These are phyloP conservation scores for Bertia moriformis DNA, from an alignment of 2,329 filamentous ascomycete species.

Conservation along the genomic window DNA sequence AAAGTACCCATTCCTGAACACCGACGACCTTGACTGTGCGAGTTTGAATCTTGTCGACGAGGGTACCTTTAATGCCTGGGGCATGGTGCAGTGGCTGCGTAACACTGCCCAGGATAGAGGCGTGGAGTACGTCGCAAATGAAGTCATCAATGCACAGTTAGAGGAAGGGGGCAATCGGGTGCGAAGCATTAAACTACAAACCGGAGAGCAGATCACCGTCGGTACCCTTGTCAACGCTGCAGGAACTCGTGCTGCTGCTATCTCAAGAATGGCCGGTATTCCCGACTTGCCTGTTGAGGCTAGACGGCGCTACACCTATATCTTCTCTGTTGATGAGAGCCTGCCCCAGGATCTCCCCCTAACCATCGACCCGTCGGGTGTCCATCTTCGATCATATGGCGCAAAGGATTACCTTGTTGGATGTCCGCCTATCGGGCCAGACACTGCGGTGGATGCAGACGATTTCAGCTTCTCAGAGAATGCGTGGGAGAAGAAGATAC, in stretches of 20 bases:
- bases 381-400: conserved; percentile 6
- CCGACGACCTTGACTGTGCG: conserved; percentile 4
- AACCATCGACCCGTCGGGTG: conserved; percentile 6
- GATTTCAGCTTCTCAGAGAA: conserved; percentile 6
- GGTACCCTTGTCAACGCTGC: neutral
- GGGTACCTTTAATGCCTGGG: conserved; percentile 5
- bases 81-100: conserved; percentile 5
- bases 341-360: conserved; percentile 6
- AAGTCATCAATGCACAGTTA: neutral
- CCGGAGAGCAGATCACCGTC: neutral
- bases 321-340: conserved; percentile 5
- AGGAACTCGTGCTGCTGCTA: neutral
- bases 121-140: neutral
- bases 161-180: neutral
- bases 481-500: conserved; percentile 6
- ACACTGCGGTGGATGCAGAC: conserved; percentile 6
- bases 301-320: conserved; percentile 6
- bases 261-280: neutral
- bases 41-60: conserved; percentile 6
- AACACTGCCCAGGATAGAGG: conserved; percentile 2
- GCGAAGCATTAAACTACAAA: neutral
- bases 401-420: conserved; percentile 6
- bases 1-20: conserved; percentile 4
- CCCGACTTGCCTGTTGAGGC: conserved; percentile 6
- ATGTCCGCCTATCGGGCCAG: conserved; percentile 6